A percentile compares a stretch with the other conserved stretches of the same genome.
These are phyloP conservation scores for Priceomyces castillae DNA, from an alignment of 805 yeast species.

Conservation along the genomic window DNA sequence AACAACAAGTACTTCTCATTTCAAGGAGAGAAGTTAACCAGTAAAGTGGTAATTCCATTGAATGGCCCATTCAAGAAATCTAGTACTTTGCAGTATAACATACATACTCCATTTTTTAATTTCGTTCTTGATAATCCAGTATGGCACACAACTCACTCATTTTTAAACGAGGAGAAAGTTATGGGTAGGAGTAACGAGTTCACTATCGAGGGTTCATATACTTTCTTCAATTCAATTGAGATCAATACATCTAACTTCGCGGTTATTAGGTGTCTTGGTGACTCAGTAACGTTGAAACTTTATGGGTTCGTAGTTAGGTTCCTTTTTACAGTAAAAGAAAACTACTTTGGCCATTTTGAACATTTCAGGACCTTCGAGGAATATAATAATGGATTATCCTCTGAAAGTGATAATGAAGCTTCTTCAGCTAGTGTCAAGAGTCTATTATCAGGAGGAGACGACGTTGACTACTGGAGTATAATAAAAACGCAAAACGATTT, in stretches of 20 bases:
- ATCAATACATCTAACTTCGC: constrained; percentile 69
- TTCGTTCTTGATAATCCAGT: constrained; percentile 76
- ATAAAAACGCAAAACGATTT: constrained; percentile 65
- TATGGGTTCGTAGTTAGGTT: constrained; percentile 80
- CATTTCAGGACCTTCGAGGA: constrained; percentile 87
- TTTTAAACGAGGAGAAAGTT: constrained; percentile 52
- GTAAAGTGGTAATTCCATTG: constrained; percentile 57
- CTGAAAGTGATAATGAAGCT: constrained; percentile 2
- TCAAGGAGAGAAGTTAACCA: constrained; percentile 55
- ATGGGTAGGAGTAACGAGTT: constrained; percentile 71
- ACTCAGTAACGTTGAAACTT: constrained; percentile 62
- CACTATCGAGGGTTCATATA: constrained; percentile 60
- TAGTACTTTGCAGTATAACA: constrained; percentile 48
- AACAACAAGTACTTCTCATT: constrained; percentile 77
- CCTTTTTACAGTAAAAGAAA: constrained; percentile 73
- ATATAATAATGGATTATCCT: constrained; percentile 42
- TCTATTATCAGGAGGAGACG: not conserved
- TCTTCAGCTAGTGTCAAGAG: not conserved
- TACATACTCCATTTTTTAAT: constrained; percentile 58
- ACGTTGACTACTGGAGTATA: constrained; percentile 32
- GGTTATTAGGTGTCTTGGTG: constrained; percentile 61
- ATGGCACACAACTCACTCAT: constrained; percentile 84
- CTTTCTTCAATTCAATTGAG: constrained; percentile 56
- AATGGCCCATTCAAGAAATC: constrained; percentile 50
- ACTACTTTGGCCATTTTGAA: constrained; percentile 85